These are phyloP conservation scores for Diplodia corticola DNA, from an alignment of 2,329 filamentous ascomycete species.

Conservation along the genomic window DNA sequence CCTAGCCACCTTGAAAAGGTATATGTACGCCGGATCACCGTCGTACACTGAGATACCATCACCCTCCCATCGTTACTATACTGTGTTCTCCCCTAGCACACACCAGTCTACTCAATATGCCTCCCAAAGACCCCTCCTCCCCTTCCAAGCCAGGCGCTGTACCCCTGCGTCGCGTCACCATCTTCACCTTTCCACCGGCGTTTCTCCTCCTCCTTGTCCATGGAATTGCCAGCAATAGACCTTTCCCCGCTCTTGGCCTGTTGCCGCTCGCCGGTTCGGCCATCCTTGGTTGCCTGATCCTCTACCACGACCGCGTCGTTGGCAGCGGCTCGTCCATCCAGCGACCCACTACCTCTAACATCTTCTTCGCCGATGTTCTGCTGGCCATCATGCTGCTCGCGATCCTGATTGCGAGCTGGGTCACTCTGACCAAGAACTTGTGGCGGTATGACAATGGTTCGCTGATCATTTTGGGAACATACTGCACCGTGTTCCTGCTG, in stretches of 20 bases:
- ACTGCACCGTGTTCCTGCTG: slow-evolving; percentile 1
- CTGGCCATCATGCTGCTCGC: background rate
- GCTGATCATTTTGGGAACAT: slow-evolving; percentile 10
- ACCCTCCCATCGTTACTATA: background rate
- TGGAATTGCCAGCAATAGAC: background rate
- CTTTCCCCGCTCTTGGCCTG: slow-evolving; percentile 1
- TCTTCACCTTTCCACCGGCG: background rate
- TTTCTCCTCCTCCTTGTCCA: slow-evolving; percentile 10
- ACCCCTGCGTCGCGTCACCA: background rate
- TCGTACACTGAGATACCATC: background rate
- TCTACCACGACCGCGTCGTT: slow-evolving; percentile 4
- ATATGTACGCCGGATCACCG: background rate
- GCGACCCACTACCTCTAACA: background rate
- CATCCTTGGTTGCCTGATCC: background rate
- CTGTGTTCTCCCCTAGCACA: background rate
- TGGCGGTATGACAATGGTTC: background rate
- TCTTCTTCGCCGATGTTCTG: slow-evolving; percentile 10
- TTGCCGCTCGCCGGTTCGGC: slow-evolving; percentile 7
- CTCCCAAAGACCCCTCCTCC: background rate
- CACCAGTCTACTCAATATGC: background rate
- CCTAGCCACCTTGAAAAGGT: background rate
- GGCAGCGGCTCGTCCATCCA: slow-evolving; percentile 8
- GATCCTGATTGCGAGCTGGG: background rate
- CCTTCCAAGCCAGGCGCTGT: background rate
- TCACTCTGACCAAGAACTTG: background rate